Evolutionary conservation across 345 rosid species (phyloP), one percentile per base, ranked within the genome.

Genomic region (Salix dunnii): DNA sequence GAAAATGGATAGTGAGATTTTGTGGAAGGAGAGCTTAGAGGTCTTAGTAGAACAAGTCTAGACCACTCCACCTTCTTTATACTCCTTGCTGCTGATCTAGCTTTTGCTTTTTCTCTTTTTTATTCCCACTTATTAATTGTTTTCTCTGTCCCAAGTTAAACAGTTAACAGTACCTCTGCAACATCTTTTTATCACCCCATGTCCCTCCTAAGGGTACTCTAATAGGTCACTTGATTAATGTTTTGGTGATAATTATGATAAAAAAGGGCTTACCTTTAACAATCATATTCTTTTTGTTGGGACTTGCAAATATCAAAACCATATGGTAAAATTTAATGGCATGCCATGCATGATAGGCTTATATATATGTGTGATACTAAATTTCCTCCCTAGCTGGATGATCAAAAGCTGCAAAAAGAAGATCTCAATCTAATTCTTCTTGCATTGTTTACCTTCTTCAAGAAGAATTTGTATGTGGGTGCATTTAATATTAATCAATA

Each of bases 331-430:
- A 23, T 3, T n/a, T 53, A 46, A 60, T 77, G 82, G 63, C 63
- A 64, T 21, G 61, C 46, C 70, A 67, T 17, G 89, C 84, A 83
- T 81, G 82, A 68, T 82, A 69, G 72, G 51, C 62, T 71, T 71
- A 13, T 35, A 36, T 6, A 71, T 78, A 67, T 70, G 40, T 51
- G 64, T 58, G 28, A 25, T 6, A 27, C 71, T 10, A 76, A 33
- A 53, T n/a, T 58, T 74, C 74, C 62, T 38, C 77, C 78, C 80
- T 43, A 74, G 83, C 79, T 60, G 72, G 84, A 74, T 35, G 73
- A 85, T 82, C 77, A 87, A 85, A 87, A 85, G 87, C 88, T 85
- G 90, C 85, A 80, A 79, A 20, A 82, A 73, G 81, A 78, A 79
- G 87, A 85, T 87, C 72, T 83, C 84, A 82, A 85, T 82, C 86